Conservation (phyloP, 352 stramenopile genomes). For the Peronospora destructor region DNA sequence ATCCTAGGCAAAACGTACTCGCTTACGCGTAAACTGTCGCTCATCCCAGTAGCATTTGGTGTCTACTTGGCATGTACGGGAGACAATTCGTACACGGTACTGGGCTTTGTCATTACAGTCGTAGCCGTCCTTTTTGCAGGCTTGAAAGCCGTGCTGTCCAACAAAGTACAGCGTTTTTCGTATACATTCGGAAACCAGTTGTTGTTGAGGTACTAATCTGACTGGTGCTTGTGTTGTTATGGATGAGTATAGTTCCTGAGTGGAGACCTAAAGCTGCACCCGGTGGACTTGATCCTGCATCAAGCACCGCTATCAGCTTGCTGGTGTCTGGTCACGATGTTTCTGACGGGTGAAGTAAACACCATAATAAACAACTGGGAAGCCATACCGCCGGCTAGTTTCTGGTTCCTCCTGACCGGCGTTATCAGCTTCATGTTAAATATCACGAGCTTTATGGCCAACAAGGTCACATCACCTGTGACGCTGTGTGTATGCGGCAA, state of each 20-base stretch:
- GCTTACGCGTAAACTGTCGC: constrained; percentile 58
- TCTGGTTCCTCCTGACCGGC: constrained; percentile 83
- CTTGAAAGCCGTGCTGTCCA: constrained; percentile 89
- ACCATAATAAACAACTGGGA: constrained; percentile 60
- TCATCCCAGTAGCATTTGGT: constrained; percentile 74
- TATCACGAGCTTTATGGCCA: constrained; percentile 91
- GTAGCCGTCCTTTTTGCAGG: constrained; percentile 87
- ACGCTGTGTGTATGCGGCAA: constrained; percentile 92
- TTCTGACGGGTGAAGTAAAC: constrained; percentile 71
- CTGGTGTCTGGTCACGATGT: constrained; percentile 81
- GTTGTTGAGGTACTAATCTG: constrained; percentile 2
- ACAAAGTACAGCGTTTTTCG: constrained; percentile 44
- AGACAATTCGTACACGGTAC: constrained; percentile 84
- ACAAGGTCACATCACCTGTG: constrained; percentile 92
- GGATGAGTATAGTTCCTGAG: constrained; percentile 64
- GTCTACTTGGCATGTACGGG: constrained; percentile 80
- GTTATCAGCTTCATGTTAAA: constrained; percentile 91
- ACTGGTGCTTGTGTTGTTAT: constrained; percentile 7
- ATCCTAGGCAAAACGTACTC: constrained; percentile 77
- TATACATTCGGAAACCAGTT: background rate
- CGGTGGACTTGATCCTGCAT: constrained; percentile 88
- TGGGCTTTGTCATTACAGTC: constrained; percentile 87
- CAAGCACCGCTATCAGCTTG: constrained; percentile 89
- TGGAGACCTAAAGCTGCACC: constrained; percentile 89
- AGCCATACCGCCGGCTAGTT: constrained; percentile 42